Evolutionary conservation across 495 filamentous ascomycete genomes (phyloP).

Genomic region (Oidiodendron maius): DNA sequence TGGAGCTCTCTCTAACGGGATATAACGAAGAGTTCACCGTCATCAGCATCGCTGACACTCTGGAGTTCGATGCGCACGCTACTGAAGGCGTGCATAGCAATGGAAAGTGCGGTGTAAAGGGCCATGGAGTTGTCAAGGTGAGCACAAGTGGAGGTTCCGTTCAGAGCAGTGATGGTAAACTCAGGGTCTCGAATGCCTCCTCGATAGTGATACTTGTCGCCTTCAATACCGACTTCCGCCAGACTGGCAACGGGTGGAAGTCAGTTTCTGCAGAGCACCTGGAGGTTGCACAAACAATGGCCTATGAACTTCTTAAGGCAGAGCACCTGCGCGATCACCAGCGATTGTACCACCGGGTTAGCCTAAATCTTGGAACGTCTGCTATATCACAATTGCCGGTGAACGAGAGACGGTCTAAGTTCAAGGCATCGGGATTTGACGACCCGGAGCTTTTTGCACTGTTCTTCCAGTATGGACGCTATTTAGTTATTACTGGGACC

Average conservation of each 20-base stretch:
- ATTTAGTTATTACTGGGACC: too few relatives aligned
- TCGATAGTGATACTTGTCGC: conserved; percentile 10
- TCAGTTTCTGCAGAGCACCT: conserved; percentile 1
- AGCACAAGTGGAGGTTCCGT: conserved; percentile 3
- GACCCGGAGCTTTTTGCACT: too few relatives aligned
- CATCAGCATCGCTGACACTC: conserved; percentile 1
- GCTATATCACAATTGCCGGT: too few relatives aligned
- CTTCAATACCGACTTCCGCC: conserved; percentile 14
- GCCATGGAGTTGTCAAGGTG: conserved; percentile 8
- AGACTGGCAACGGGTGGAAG: conserved; percentile 9
- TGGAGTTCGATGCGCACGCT: conserved; percentile 13
- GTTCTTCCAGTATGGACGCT: too few relatives aligned
- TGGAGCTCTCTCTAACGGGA: conserved; percentile 4
- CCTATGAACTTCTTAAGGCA: conserved; percentile 2
- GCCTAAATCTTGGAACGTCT: too few relatives aligned
- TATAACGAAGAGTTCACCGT: conserved; percentile 13
- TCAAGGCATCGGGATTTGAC: too few relatives aligned
- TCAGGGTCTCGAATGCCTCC: conserved; percentile 6
- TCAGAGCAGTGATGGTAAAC: conserved; percentile 1
- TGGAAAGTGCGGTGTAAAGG: conserved; percentile 12
- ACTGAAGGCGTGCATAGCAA: conserved; percentile 16
- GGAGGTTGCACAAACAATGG: conserved; percentile 1
- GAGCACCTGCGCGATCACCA: too few relatives aligned
- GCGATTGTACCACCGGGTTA: too few relatives aligned
- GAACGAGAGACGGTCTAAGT: too few relatives aligned